Percentiles rank a stretch among this genome's conserved stretches.
These are phyloP conservation scores for Pythium aristosporum DNA, from an alignment of 352 stramenopile genomes.

Conservation along the genomic window DNA sequence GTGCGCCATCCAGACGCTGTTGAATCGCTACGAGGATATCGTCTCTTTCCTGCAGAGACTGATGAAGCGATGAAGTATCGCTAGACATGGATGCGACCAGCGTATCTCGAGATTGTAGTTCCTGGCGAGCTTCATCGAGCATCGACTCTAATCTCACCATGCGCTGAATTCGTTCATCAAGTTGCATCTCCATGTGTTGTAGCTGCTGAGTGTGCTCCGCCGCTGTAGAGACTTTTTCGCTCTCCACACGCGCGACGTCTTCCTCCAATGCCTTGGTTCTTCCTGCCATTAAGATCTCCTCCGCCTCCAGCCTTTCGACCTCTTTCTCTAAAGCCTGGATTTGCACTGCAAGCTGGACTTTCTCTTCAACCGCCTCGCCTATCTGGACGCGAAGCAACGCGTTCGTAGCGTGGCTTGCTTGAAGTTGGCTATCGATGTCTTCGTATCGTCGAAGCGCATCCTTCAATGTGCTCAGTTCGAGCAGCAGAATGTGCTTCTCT, in stretches of 20 bases:
- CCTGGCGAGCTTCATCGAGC: background rate
- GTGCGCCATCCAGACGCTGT: background rate
- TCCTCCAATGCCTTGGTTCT: background rate
- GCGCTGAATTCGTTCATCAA: background rate
- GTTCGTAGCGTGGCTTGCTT: slow-evolving; percentile 12
- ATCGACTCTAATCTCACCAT: background rate
- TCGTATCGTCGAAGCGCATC: slow-evolving; percentile 44
- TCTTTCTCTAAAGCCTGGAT: background rate
- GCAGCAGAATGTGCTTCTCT: slow-evolving; percentile 44
- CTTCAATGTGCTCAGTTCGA: slow-evolving; percentile 44
- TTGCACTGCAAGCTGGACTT: background rate
- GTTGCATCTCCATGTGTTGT: background rate
- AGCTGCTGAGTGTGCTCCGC: background rate
- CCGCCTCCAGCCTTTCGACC: background rate
- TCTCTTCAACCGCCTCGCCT: slow-evolving; percentile 6
- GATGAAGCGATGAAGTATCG: slow-evolving; percentile 9
- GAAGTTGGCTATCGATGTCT: slow-evolving; percentile 35
- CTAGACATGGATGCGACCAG: slow-evolving; percentile 3
- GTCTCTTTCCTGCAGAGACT: slow-evolving; percentile 5
- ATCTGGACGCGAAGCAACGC: slow-evolving; percentile 10
- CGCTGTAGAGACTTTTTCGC: background rate
- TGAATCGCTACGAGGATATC: background rate
- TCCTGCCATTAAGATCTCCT: background rate
- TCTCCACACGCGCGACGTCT: background rate
- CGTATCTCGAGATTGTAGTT: slow-evolving; percentile 2